A percentile compares a stretch with the other conserved stretches of the same genome.
phyloP scores from a whole-genome alignment of 2,329 filamentous ascomycete species.

The Alternaria atra region DNA sequence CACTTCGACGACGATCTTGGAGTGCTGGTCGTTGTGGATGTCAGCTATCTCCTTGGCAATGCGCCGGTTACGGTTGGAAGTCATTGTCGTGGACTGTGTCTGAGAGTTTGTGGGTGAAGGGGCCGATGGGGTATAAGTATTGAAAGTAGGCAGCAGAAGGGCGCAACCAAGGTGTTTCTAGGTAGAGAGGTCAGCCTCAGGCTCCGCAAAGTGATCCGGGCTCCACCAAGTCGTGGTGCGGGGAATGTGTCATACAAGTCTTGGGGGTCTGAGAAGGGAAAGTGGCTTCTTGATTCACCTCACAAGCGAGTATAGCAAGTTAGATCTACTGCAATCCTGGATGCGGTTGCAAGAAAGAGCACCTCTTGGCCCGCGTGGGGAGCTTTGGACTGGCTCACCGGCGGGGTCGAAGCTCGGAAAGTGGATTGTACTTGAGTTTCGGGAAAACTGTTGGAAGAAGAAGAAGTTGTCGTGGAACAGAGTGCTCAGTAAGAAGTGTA shows the following conservation, averaged over 20 bases:
- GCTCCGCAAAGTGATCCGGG: slow-evolving; percentile 7
- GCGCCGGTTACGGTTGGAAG: slow-evolving; percentile 66
- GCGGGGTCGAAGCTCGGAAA: slow-evolving; percentile 16
- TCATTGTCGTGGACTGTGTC: slow-evolving; percentile 53
- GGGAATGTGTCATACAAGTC: slow-evolving; percentile 16
- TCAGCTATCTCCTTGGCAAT: slow-evolving; percentile 80
- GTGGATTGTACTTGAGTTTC: background rate
- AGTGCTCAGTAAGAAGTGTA: background rate
- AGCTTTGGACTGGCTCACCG: slow-evolving; percentile 8
- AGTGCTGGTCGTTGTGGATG: slow-evolving; percentile 76
- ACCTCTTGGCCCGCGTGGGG: slow-evolving; percentile 24
- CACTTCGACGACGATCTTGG: slow-evolving; percentile 76
- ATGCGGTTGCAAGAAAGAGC: slow-evolving; percentile 9
- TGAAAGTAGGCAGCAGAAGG: slow-evolving; percentile 13
- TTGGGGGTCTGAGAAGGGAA: slow-evolving; percentile 17
- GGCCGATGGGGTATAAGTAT: slow-evolving; percentile 8
- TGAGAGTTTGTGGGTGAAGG: background rate
- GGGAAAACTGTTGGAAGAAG: background rate
- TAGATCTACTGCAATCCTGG: background rate
- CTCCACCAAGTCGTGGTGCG: slow-evolving; percentile 8
- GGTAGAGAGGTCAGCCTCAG: slow-evolving; percentile 19
- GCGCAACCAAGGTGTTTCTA: slow-evolving; percentile 13
- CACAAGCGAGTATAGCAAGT: background rate
- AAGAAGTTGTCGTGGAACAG: background rate
- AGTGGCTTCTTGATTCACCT: background rate